Conservation (phyloP, 225 moss, liverwort and hornwort genomes). For the Straminergon stramineum region DNA sequence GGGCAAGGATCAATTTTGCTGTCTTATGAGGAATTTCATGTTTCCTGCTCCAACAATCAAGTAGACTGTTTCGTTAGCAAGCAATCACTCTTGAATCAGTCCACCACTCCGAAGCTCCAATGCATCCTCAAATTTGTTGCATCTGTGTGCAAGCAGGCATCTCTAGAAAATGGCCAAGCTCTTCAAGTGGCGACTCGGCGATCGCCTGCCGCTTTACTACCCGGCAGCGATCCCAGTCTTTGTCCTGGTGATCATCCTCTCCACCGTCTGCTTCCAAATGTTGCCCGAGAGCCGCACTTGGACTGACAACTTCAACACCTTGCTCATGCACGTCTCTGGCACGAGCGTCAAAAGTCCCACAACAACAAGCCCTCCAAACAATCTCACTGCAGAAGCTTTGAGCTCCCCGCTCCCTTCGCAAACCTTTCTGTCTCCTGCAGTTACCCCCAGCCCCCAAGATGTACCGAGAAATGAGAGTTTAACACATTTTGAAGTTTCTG, state of each 20-base stretch:
- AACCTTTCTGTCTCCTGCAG: background rate
- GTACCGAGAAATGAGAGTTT: background rate
- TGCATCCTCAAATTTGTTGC: background rate
- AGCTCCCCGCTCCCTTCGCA: background rate
- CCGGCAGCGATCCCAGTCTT: constrained; percentile 3
- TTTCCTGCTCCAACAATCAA: background rate
- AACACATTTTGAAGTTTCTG: background rate
- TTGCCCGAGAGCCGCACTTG: constrained; percentile 13
- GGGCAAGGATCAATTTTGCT: background rate
- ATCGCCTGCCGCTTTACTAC: constrained; percentile 5
- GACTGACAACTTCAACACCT: constrained; percentile 11
- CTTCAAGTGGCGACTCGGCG: constrained; percentile 13
- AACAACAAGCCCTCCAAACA: background rate
- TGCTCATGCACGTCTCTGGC: constrained; percentile 7
- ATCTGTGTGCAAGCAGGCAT: background rate
- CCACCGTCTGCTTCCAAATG: constrained; percentile 15
- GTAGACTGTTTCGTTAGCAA: background rate
- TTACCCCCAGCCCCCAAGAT: background rate
- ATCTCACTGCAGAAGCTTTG: background rate
- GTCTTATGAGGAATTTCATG: background rate
- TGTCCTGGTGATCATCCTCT: constrained; percentile 12
- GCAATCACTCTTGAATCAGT: background rate
- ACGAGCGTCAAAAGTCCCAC: background rate
- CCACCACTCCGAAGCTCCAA: background rate
- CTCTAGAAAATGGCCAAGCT: constrained; percentile 10